Evolutionary conservation across 2,329 filamentous ascomycete genomes (phyloP).

Genomic region (Alternaria brassicae): DNA sequence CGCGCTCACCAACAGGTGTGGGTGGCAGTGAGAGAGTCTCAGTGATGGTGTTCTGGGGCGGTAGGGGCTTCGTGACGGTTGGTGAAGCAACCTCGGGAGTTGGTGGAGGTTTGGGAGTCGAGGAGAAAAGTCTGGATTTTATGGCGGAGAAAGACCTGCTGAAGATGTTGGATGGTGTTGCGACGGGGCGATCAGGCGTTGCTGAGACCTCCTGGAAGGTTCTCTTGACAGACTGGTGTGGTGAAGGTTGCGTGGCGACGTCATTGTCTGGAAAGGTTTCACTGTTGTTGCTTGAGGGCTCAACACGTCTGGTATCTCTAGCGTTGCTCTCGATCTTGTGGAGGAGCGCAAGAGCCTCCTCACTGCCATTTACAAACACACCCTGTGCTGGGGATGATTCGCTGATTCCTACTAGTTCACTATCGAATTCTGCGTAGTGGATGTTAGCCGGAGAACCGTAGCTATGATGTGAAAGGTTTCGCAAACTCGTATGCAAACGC

Average conservation of each 20-base stretch:
- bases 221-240: constrained; percentile 9
- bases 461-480: background rate
- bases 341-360: constrained; percentile 32
- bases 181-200: constrained; percentile 17
- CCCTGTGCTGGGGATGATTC: constrained; percentile 15
- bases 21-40: constrained; percentile 35
- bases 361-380: constrained; percentile 24
- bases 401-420: constrained; percentile 15
- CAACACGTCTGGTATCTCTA: constrained; percentile 11
- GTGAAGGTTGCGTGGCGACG: constrained; percentile 7
- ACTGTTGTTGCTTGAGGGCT: constrained; percentile 2
- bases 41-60: constrained; percentile 26
- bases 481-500: constrained; percentile 1
- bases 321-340: constrained; percentile 29
- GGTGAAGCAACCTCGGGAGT: constrained; percentile 13
- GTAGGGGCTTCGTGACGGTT: constrained; percentile 18
- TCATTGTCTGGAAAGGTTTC: constrained; percentile 6
- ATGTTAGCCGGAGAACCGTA: constrained; percentile 21
- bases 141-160: constrained; percentile 32
- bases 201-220: constrained; percentile 6
- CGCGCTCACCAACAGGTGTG: constrained; percentile 38
- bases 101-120: constrained; percentile 10
- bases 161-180: constrained; percentile 24
- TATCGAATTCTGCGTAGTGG: constrained; percentile 26
- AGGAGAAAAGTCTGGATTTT: constrained; percentile 26